Conservation (phyloP, 768 basidiomycete species). For the Pisolithus microcarpus region DNA sequence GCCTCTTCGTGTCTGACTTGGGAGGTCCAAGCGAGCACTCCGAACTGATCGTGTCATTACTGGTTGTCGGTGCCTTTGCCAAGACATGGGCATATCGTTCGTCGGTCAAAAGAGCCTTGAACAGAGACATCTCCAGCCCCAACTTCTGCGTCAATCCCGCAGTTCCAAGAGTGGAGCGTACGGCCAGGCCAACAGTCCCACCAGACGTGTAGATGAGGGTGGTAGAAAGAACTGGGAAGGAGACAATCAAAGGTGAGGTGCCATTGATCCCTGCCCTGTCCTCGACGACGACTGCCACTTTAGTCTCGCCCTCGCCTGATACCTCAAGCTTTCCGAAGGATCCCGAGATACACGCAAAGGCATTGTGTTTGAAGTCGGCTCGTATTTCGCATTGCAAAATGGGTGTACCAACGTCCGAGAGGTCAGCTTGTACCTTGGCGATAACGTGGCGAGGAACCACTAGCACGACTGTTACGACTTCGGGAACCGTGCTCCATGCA, state of each 20-base stretch:
- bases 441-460: conserved; percentile 25
- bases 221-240: conserved; percentile 15
- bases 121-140: conserved; percentile 10
- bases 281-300: conserved; percentile 12
- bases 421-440: conserved; percentile 12
- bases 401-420: conserved; percentile 19
- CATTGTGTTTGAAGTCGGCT: conserved; percentile 8
- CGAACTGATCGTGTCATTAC: neutral
- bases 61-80: conserved; percentile 12
- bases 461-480: conserved; percentile 26
- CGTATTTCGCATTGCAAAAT: conserved; percentile 21
- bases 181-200: conserved; percentile 14
- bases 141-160: neutral
- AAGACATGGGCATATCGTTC: conserved; percentile 19
- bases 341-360: conserved; percentile 15
- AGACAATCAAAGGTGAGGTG: conserved; percentile 17
- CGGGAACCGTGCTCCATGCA: conserved; percentile 25
- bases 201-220: conserved; percentile 9
- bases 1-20: conserved; percentile 7
- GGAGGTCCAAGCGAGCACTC: neutral
- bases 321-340: conserved; percentile 15
- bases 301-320: conserved; percentile 13
- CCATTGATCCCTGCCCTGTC: conserved; percentile 12
- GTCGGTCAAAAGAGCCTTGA: conserved; percentile 13
- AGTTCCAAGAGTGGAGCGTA: conserved; percentile 9